Evolutionary conservation across 306 rosid species (phyloP), one percentile per base, ranked within the genome.

Genomic region (Cucumis hystrix): DNA sequence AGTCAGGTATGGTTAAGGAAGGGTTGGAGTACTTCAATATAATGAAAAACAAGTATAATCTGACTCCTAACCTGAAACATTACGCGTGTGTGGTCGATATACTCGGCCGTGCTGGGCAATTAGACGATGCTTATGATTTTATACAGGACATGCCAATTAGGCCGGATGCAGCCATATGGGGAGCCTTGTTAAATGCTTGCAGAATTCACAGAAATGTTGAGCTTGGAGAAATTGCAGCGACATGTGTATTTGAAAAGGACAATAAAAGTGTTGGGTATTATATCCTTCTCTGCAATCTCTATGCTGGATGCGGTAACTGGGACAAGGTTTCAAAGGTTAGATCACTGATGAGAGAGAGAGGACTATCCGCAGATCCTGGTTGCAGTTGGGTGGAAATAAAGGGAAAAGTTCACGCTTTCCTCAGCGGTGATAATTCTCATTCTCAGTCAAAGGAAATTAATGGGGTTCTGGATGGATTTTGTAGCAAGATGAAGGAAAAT

Each of bases 341-440:
- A 79, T 82, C 80, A 83, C 74, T 77, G 80, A 93, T 91, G 96
- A 75, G 89, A 74, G 90, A 88, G 61, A 88, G 89, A n/a, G 94
- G 96, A 56, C 79, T 91, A 35, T 81, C 86, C 45, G 88, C 88
- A 12, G 98, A 93, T 85, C 88, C 98, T 17, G 98, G 98, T 60
- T 93, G 98, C 87, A 88, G 97, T 80, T 93, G 98, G 98, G 89
- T 91, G 66, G 98, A 93, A 83, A 74, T 87, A 17, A 90, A 91
- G 77, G 97, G 92, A 35, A 87, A 84, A 15, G 94, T 94, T 84
- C 96, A 94, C 70, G 98, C 97, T 82, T 94, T 94, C 77, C 94
- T 94, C 12, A 87, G 94, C 63, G 94, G 87, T 30, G 96, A 90
- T 75, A 80, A 64, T 67, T 86, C 76, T 73, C 97, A 94, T 33